Evolutionary conservation across 164 flowering plant species (phyloP).

Genomic region (Buxus sempervirens): DNA sequence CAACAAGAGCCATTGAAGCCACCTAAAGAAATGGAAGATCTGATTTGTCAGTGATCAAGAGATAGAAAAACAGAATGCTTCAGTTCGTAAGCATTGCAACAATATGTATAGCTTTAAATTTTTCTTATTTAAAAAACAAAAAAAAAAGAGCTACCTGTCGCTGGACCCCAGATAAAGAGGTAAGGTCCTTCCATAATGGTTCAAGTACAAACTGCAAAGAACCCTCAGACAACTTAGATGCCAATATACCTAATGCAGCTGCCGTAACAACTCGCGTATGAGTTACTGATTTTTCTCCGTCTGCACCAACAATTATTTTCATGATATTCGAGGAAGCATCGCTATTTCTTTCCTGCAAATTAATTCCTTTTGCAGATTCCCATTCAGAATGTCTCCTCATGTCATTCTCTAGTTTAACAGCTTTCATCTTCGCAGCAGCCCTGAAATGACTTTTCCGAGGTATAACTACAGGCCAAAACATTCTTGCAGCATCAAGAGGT

Average conservation of each 20-base stretch:
- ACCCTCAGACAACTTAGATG: slow-evolving; percentile 63
- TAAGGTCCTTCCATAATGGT: slow-evolving; percentile 68
- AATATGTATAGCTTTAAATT: no score
- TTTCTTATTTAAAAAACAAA: neutral
- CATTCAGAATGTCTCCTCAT: slow-evolving; percentile 23
- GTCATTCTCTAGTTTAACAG: slow-evolving; percentile 65
- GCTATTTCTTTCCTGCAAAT: slow-evolving; percentile 49
- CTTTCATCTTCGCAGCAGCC: slow-evolving; percentile 98
- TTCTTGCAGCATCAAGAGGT: slow-evolving; percentile 71
- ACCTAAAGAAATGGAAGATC: slow-evolving; percentile 44
- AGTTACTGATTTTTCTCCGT: slow-evolving; percentile 83
- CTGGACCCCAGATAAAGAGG: slow-evolving; percentile 90
- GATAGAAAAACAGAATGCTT: neutral
- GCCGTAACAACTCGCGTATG: slow-evolving; percentile 82
- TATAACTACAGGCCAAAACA: slow-evolving; percentile 91
- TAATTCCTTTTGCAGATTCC: slow-evolving; percentile 34
- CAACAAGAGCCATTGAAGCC: slow-evolving; percentile 79
- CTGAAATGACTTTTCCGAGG: slow-evolving; percentile 86
- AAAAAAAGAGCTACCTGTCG: slow-evolving; percentile 59
- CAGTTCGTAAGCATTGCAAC: no score
- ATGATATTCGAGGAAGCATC: slow-evolving; percentile 41
- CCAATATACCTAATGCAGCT: slow-evolving; percentile 76
- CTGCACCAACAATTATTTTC: slow-evolving; percentile 89
- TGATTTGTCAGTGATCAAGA: neutral
- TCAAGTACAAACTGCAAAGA: slow-evolving; percentile 51